These are phyloP conservation scores for Alternaria brassicicola DNA, from an alignment of 2,329 filamentous ascomycete genomes.

Conservation along the genomic window DNA sequence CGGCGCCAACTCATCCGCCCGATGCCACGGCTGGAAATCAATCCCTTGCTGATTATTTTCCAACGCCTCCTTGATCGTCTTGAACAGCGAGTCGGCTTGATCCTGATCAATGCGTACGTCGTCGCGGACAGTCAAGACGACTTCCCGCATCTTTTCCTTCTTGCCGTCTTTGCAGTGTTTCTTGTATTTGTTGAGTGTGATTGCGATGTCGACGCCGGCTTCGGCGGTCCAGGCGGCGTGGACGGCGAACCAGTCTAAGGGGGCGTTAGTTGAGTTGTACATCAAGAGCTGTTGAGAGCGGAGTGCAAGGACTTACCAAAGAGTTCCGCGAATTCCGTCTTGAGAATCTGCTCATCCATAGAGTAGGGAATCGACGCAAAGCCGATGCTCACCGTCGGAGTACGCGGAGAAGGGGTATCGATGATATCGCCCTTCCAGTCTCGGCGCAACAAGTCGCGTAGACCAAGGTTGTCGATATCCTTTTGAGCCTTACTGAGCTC, in stretches of 20 bases:
- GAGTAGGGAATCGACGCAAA: slow-evolving; percentile 56
- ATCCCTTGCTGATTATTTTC: slow-evolving; percentile 48
- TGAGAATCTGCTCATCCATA: slow-evolving; percentile 54
- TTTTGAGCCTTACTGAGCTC: slow-evolving; percentile 52
- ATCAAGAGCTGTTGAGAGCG: not conserved
- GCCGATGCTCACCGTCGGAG: slow-evolving; percentile 55
- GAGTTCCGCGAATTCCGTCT: slow-evolving; percentile 55
- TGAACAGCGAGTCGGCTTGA: slow-evolving; percentile 54
- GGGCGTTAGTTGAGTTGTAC: not conserved
- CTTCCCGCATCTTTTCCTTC: slow-evolving; percentile 56
- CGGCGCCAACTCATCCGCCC: slow-evolving; percentile 49
- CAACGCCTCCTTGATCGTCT: slow-evolving; percentile 50
- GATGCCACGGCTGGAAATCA: slow-evolving; percentile 53
- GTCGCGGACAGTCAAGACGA: slow-evolving; percentile 53
- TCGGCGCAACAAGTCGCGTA: slow-evolving; percentile 54
- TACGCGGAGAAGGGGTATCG: slow-evolving; percentile 55
- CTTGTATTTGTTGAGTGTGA: slow-evolving; percentile 57
- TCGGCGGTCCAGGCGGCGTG: slow-evolving; percentile 58
- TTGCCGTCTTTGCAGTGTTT: slow-evolving; percentile 46
- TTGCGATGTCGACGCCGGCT: slow-evolving; percentile 53
- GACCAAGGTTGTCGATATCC: slow-evolving; percentile 49
- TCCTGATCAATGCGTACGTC: slow-evolving; percentile 54
- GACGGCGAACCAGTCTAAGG: slow-evolving; percentile 53
- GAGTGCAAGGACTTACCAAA: slow-evolving; percentile 35
- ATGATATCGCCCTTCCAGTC: slow-evolving; percentile 58